Evolutionary conservation across 495 filamentous ascomycete genomes (phyloP), one percentile per base, ranked within the genome.

Genomic region (Penicillium steckii): DNA sequence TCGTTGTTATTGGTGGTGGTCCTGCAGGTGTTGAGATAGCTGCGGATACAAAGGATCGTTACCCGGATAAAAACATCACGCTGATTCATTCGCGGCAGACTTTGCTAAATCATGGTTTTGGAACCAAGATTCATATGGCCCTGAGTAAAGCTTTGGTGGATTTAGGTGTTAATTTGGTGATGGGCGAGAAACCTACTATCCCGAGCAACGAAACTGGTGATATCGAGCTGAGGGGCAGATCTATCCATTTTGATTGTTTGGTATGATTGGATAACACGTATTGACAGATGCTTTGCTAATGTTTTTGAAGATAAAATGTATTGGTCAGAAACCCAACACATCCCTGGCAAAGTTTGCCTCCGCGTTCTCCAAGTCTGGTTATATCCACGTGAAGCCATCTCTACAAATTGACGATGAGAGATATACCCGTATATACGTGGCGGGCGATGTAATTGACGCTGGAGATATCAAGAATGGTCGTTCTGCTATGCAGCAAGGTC

Each of bases 1-100:
- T 83, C 26, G 80, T 74, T 4, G 64, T 83, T 8, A 60, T 85
- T 0, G 80, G 80, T 1, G 80, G 74, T 3, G 82, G 81, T 0
- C 68, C 80, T 5, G 80, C 78, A 0, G 81, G 80, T 1, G 70
- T 83, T 1, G 73, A 83, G 62, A 23, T 82, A 19, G 77, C 77
- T 0, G 66, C 68, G 7, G 81, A 85, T 65, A 73, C 76, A 24
- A 82, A 81, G 66, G 63, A 52, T 2, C 62, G 69, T 7, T 79
- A 75, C 56, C 76, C 76, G 0, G 74, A 75, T 4, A 82, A 81
- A 65, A 58, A 69, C 3, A 79, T 84, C 3, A 68, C 67, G 0
- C 57, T 85, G 29, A 63, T 85, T 8, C 79, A 84, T 61, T 85
- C 80, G 8, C 59, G 80, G 22, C 59, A 60, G n/a, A 53, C 59